Evolutionary conservation across 2,329 filamentous ascomycete species (phyloP).

Genomic region (Penicillium griseofulvum): DNA sequence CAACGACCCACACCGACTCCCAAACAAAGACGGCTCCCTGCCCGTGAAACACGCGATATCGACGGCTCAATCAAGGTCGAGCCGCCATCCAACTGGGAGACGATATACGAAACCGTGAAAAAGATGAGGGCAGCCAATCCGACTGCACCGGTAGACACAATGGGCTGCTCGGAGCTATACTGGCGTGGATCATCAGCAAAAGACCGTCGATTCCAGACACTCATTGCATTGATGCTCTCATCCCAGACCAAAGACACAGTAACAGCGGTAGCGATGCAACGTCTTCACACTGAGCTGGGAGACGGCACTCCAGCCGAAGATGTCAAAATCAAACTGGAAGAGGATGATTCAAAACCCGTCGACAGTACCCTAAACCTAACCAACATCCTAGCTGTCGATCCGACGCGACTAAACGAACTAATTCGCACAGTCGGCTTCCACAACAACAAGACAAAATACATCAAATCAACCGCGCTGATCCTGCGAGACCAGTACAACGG

Average conservation of each 20-base stretch:
- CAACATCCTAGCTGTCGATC: conserved; percentile 71
- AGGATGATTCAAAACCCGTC: conserved; percentile 21
- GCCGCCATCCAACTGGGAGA: conserved; percentile 80
- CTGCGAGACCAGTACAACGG: conserved; percentile 66
- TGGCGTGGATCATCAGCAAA: conserved; percentile 45
- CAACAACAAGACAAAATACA: conserved; percentile 86
- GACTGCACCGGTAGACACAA: conserved; percentile 85
- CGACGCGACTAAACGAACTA: conserved; percentile 65
- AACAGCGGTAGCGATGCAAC: conserved; percentile 77
- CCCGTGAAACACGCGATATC: conserved; percentile 40
- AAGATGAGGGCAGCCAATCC: conserved; percentile 70
- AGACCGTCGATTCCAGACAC: conserved; percentile 77
- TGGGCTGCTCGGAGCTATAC: conserved; percentile 71
- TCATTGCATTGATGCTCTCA: conserved; percentile 84
- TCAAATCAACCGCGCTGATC: conserved; percentile 72
- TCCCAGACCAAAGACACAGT: conserved; percentile 93
- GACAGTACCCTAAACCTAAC: conserved; percentile 65
- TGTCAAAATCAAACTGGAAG: conserved; percentile 27
- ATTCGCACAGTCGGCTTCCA: conserved; percentile 89
- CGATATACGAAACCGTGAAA: conserved; percentile 73
- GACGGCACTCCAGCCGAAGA: conserved; percentile 8
- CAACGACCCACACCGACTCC: too few relatives aligned
- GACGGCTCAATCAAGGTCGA: conserved; percentile 38
- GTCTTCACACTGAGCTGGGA: conserved; percentile 70
- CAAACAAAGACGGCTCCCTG: conserved; percentile 41